Evolutionary conservation across 331 rosid species (phyloP).

Genomic region (Prunus yedoensis): DNA sequence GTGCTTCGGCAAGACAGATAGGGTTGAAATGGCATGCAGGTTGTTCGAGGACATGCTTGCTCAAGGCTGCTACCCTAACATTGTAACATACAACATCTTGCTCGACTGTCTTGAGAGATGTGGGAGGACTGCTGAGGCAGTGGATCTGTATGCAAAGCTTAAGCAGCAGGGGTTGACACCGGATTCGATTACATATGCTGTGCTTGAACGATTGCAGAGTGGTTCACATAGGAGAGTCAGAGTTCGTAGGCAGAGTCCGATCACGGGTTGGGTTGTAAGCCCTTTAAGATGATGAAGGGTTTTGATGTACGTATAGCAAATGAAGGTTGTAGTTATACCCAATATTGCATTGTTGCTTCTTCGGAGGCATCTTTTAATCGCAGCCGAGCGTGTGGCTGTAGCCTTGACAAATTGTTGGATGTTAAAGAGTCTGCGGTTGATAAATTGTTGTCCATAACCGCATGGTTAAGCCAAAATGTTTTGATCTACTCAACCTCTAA

Average conservation of each 20-base stretch:
- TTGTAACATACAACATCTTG: conserved; percentile 81
- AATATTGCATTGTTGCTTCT: conserved; percentile 3
- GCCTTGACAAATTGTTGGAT: not conserved
- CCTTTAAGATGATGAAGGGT: conserved; percentile 54
- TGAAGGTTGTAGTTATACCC: not conserved
- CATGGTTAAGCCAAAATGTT: too few relatives aligned
- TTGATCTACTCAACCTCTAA: too few relatives aligned
- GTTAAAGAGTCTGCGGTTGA: not conserved
- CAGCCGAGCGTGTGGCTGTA: too few relatives aligned
- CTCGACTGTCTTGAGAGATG: conserved; percentile 88
- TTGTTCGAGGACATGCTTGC: conserved; percentile 80
- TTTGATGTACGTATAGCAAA: not conserved
- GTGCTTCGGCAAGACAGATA: conserved; percentile 90
- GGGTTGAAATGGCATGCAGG: conserved; percentile 81
- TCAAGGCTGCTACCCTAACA: conserved; percentile 78
- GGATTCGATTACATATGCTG: conserved; percentile 76
- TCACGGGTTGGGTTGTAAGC: conserved; percentile 95
- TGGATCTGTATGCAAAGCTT: conserved; percentile 81
- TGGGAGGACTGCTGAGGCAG: conserved; percentile 88
- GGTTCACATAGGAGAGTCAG: conserved; percentile 64
- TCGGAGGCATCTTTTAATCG: not conserved
- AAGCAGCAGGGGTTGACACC: conserved; percentile 91
- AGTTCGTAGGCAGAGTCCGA: conserved; percentile 76
- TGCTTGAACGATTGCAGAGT: conserved; percentile 82
- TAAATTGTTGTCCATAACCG: not conserved